phyloP scores from a whole-genome alignment of 1,284 basidiomycete genomes.

The Caloboletus inedulis region DNA sequence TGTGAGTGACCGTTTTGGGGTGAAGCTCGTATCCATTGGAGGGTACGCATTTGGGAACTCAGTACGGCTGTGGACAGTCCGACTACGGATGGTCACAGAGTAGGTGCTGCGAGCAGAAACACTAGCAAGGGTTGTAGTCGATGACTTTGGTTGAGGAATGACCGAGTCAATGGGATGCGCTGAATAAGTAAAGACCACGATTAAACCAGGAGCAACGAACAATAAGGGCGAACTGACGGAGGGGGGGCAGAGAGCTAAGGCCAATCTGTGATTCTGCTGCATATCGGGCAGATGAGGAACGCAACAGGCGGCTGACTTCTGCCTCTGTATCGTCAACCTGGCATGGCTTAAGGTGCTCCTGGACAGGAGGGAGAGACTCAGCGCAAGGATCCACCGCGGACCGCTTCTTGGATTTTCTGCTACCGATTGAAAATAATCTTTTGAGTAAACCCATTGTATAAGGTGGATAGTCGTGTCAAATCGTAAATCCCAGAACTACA shows the following conservation, averaged over 20 bases:
- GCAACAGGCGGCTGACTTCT: conserved; percentile 58
- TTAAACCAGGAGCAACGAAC: neutral
- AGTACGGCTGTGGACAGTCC: conserved; percentile 56
- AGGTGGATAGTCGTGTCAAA: conserved; percentile 21
- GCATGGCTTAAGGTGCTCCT: conserved; percentile 15
- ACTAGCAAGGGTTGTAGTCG: conserved; percentile 48
- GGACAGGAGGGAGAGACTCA: conserved; percentile 7
- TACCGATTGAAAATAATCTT: conserved; percentile 65
- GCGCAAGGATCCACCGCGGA: conserved; percentile 19
- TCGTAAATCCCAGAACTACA: conserved; percentile 23
- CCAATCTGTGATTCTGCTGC: conserved; percentile 53
- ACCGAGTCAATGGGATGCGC: conserved; percentile 66
- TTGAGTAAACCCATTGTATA: conserved; percentile 64
- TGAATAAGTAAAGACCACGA: conserved; percentile 24
- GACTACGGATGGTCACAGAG: conserved; percentile 63
- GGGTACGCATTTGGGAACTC: conserved; percentile 64
- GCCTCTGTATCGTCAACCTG: conserved; percentile 52
- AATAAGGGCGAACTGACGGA: conserved; percentile 50
- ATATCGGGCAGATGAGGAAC: conserved; percentile 68
- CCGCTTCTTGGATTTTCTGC: conserved; percentile 53
- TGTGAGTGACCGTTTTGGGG: conserved; percentile 26
- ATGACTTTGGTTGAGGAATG: conserved; percentile 45
- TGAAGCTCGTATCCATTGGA: conserved; percentile 28
- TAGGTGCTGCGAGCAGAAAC: conserved; percentile 58
- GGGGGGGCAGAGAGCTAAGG: conserved; percentile 55